Conservation (phyloP, 2,329 filamentous ascomycete genomes). For the Epichloe amarillans region DNA sequence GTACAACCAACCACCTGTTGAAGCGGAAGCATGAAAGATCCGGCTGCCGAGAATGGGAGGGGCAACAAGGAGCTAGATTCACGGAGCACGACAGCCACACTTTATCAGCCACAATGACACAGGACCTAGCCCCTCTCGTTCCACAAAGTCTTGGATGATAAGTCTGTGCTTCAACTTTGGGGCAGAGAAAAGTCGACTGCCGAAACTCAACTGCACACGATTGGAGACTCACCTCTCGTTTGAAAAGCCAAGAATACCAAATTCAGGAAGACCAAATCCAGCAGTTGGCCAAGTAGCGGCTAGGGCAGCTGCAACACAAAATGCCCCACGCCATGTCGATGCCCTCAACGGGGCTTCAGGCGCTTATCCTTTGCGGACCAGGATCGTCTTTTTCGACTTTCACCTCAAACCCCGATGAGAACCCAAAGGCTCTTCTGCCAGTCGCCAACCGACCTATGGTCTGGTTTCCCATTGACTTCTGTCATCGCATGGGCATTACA, state of each 20-base stretch:
- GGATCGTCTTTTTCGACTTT: constrained; percentile 74
- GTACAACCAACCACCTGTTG: neutral
- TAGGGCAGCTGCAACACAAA: neutral
- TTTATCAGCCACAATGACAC: neutral
- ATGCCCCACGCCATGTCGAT: constrained; percentile 69
- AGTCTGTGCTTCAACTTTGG: neutral
- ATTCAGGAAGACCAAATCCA: neutral
- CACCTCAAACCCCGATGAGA: constrained; percentile 65
- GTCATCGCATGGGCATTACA: constrained; percentile 66
- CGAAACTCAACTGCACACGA: neutral
- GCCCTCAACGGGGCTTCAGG: constrained; percentile 66
- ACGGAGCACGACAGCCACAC: neutral
- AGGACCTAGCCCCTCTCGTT: neutral
- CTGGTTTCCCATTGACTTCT: constrained; percentile 80
- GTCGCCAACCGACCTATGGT: constrained; percentile 82
- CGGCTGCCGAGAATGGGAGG: constrained; percentile 4
- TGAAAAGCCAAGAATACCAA: neutral
- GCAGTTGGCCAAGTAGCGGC: neutral
- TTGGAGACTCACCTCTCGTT: neutral
- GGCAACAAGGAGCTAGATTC: neutral
- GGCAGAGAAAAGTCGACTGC: neutral
- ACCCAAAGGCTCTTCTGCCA: constrained; percentile 69
- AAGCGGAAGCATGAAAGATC: constrained; percentile 6
- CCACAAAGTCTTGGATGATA: neutral
- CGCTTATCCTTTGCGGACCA: constrained; percentile 70